A percentile compares a stretch with the other conserved stretches of the same genome.
These are phyloP conservation scores for Trichoderma pleuroti DNA, from an alignment of 2,329 filamentous ascomycete species.

Conservation along the genomic window DNA sequence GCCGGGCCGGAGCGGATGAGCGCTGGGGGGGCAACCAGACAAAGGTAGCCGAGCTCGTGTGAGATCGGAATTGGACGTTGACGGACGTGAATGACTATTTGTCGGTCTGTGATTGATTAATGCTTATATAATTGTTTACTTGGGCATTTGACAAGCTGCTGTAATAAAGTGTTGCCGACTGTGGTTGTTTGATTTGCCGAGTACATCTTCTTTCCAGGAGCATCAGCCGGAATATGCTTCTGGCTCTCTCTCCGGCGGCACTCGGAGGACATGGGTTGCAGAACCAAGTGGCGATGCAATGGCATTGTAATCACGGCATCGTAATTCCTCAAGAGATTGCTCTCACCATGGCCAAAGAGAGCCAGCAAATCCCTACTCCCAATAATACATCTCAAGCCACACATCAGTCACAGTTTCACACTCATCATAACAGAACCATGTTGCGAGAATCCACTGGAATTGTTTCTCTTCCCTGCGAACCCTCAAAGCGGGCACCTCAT, in stretches of 20 bases:
- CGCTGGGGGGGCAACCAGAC: too few species aligned
- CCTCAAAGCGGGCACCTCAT: not conserved
- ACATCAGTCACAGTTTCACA: not conserved
- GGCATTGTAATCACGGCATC: not conserved
- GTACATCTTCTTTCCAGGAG: not conserved
- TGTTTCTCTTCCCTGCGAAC: not conserved
- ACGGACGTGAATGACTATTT: not conserved
- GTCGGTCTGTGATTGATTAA: not conserved
- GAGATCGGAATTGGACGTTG: not conserved
- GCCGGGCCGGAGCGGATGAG: conserved; percentile 1
- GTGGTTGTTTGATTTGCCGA: not conserved
- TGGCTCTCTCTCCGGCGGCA: not conserved
- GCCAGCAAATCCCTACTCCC: not conserved
- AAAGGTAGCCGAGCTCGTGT: conserved; percentile 8
- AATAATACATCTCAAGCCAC: not conserved
- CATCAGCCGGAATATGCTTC: not conserved
- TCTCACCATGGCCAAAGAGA: not conserved
- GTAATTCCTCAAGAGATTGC: not conserved
- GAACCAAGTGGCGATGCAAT: not conserved
- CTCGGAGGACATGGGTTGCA: not conserved
- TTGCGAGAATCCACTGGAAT: conserved; percentile 1
- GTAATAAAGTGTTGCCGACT: not conserved
- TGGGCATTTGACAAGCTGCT: not conserved
- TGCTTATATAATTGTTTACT: not conserved
- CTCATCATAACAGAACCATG: not conserved